Evolutionary conservation across 768 basidiomycete species (phyloP).

Genomic region (Xerocomus brunneocitrinus): DNA sequence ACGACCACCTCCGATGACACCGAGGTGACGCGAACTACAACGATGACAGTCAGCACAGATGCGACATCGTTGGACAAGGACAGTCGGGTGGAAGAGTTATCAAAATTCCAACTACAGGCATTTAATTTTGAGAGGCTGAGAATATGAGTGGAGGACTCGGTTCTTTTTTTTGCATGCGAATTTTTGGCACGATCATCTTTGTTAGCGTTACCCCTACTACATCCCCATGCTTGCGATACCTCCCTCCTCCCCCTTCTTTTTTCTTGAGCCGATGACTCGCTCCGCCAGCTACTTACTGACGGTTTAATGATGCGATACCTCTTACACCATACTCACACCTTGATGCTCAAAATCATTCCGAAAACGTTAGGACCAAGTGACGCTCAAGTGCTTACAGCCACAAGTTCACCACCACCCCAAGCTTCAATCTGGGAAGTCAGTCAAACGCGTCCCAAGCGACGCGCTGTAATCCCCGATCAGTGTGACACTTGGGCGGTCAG

Average conservation of each 20-base stretch:
- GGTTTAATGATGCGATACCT: slow-evolving; percentile 13
- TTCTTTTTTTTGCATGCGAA: slow-evolving; percentile 1
- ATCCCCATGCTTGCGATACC: slow-evolving; percentile 12
- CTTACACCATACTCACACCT: background rate
- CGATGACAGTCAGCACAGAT: slow-evolving; percentile 18
- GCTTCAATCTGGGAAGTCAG: too few relatives aligned
- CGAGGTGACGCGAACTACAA: slow-evolving; percentile 22
- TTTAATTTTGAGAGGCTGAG: slow-evolving; percentile 22
- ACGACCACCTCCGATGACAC: slow-evolving; percentile 32
- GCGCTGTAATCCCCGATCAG: too few relatives aligned
- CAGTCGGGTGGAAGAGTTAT: slow-evolving; percentile 6
- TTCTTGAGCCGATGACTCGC: slow-evolving; percentile 1
- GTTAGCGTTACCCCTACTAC: slow-evolving; percentile 10
- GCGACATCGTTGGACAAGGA: slow-evolving; percentile 7
- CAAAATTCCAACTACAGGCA: slow-evolving; percentile 11
- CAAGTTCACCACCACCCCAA: too few relatives aligned
- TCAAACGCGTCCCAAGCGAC: too few relatives aligned
- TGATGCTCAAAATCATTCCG: background rate
- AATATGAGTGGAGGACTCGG: background rate
- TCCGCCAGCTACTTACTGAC: slow-evolving; percentile 1
- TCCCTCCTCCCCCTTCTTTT: background rate
- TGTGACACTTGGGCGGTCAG: too few relatives aligned
- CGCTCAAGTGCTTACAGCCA: too few relatives aligned
- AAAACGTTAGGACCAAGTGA: too few relatives aligned
- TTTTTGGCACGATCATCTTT: background rate